Conservation (phyloP, 1,284 basidiomycete genomes). For the Pseudozyma pruni region DNA sequence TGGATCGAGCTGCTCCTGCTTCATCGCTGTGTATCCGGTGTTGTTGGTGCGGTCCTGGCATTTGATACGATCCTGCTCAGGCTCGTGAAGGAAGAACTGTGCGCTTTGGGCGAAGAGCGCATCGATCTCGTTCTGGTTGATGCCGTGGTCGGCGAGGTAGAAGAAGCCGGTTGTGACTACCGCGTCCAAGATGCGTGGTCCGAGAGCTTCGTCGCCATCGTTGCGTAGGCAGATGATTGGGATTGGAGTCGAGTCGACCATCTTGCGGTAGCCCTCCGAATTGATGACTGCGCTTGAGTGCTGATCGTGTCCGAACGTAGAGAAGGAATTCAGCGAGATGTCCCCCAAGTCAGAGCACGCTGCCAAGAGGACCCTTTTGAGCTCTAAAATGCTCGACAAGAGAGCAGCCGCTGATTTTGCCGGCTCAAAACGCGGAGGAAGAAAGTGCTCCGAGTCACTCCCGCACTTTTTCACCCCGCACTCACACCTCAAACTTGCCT, state of each 20-base stretch:
- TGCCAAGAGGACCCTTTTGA: conserved; percentile 6
- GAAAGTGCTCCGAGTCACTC: too few species aligned
- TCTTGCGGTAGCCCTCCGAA: too few species aligned
- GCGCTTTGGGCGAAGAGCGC: conserved; percentile 38
- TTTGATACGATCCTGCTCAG: conserved; percentile 11
- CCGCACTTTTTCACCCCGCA: too few species aligned
- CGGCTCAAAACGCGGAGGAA: conserved; percentile 15
- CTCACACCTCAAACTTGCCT: too few species aligned
- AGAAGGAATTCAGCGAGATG: too few species aligned
- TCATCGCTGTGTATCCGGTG: conserved; percentile 49
- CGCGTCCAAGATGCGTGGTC: conserved; percentile 34
- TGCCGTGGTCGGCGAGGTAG: conserved; percentile 55
- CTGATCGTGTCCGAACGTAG: too few species aligned
- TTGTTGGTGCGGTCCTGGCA: conserved; percentile 37
- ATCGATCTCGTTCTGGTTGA: conserved; percentile 37
- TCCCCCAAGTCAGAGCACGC: too few species aligned
- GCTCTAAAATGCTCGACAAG: conserved; percentile 7
- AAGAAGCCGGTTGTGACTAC: conserved; percentile 54
- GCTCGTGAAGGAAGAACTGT: conserved; percentile 38
- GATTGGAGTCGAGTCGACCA: conserved; percentile 25
- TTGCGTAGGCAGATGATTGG: conserved; percentile 38
- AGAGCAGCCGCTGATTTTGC: conserved; percentile 13
- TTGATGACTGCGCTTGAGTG: too few species aligned
- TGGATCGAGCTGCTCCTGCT: conserved; percentile 38
- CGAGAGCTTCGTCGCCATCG: conserved; percentile 7